Base-by-base conservation (phyloP, 805 yeast species). In the Cephaloascus fragrans region DNA sequence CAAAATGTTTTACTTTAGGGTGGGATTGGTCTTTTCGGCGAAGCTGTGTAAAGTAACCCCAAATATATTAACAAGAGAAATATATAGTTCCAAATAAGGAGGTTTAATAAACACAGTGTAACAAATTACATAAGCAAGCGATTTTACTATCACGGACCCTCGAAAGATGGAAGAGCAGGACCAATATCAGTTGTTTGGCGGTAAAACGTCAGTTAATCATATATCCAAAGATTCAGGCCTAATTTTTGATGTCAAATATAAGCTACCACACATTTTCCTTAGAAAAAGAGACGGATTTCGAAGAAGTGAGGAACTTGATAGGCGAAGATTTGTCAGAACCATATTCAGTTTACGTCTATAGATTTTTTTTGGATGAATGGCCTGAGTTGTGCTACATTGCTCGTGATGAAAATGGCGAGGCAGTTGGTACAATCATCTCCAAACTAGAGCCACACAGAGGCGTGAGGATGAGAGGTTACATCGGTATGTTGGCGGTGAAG, bases 401-500 rank as follows among this genome's bases (percentile, higher is more conserved):
- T 8, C 71, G 70, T 41, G 69, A 65, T 36, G 47, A 41, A 14
- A 47, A 45, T 2, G 53, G 43, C 3, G 50, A 53, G 16, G 69
- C 81, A 2, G 66, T 89, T n/a, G 98, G 97, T 3, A 85, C 83
- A 31, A 79, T 90, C 5, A 84, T 93, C 4, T 80, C 94, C 38
- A 86, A 88, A 50, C 75, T 79, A 10, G 95, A 84, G 45, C 65
- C 73, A 1, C 97, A 90, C 58, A 69, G 90, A 42, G 69, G 72
- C 18, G 80, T 75, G 9, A 67, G 96, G 43, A 54, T 69, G 47
- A 69, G 98, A 43, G 98, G 98, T 0, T 93, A 93, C 52, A 89
- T 93, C 20, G 98, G 97, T 2, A 93, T 93, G 98, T 62, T 93
- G 39, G 96, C 94, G 0, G 95, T 90, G 10, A 79, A 80, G 37